Conservation (phyloP, 768 basidiomycete species). For the Kwoniella botswanensis region DNA sequence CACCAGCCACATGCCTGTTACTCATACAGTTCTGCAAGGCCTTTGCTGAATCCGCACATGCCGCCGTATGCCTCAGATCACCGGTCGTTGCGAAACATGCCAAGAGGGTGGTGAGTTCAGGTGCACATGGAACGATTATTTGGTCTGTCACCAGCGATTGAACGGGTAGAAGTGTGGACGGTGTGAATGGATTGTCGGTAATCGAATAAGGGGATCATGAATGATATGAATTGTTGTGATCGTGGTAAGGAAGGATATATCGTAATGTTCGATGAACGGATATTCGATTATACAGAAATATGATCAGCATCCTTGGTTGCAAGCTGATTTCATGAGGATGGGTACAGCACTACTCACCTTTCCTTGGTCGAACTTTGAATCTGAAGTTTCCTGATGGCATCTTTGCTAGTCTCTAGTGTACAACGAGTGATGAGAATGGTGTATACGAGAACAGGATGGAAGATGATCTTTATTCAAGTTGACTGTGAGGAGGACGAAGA, state of each 20-base stretch:
- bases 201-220: no score
- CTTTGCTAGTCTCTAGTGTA: neutral
- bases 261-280: no score
- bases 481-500: neutral
- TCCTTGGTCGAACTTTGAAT: slow-evolving; percentile 34
- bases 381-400: slow-evolving; percentile 28
- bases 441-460: neutral
- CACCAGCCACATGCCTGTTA: slow-evolving; percentile 17
- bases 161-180: no score
- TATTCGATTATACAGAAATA: no score
- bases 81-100: slow-evolving; percentile 56
- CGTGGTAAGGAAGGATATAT: no score
- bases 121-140: slow-evolving; percentile 37
- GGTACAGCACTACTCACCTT: slow-evolving; percentile 15
- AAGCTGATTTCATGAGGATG: neutral
- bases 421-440: neutral
- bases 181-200: no score
- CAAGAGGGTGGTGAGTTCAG: slow-evolving; percentile 53
- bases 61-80: slow-evolving; percentile 43
- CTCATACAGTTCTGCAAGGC: slow-evolving; percentile 54
- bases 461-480: no score
- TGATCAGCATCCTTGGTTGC: no score
- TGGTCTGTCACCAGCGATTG: slow-evolving; percentile 6
- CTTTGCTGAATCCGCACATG: slow-evolving; percentile 51
- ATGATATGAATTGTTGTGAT: no score